Evolutionary conservation across 2,329 filamentous ascomycete species (phyloP).

Genomic region (Neofusicoccum sp.): DNA sequence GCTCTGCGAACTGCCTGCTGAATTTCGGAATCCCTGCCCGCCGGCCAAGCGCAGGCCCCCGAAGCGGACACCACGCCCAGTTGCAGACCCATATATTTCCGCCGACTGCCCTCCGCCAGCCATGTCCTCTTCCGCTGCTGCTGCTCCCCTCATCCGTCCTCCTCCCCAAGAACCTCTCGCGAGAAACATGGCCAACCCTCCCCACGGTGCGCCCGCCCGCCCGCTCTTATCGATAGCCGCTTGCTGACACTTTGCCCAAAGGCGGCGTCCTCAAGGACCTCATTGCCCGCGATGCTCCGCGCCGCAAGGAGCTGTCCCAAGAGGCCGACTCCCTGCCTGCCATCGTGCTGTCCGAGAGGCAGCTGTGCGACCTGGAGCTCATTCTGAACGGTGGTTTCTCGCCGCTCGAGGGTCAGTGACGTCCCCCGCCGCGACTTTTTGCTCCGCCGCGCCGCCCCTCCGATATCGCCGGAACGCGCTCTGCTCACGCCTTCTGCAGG

Average conservation of each 20-base stretch:
- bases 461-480: conserved; percentile 16
- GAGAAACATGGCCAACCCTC: conserved; percentile 49
- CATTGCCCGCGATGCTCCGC: conserved; percentile 84
- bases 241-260: conserved; percentile 29
- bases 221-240: background rate
- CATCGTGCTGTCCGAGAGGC: conserved; percentile 82
- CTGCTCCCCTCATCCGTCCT: conserved; percentile 8
- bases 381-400: conserved; percentile 98
- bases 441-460: conserved; percentile 3
- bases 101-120: conserved; percentile 5
- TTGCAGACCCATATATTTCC: conserved; percentile 16
- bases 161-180: conserved; percentile 11
- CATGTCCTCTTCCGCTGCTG: conserved; percentile 7
- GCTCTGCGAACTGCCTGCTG: conserved; percentile 15
- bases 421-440: conserved; percentile 2
- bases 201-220: conserved; percentile 43
- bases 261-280: conserved; percentile 98
- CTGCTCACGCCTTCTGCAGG: conserved; percentile 52
- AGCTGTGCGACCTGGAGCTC: conserved; percentile 96
- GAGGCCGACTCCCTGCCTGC: conserved; percentile 88
- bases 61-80: conserved; percentile 10
- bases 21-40: conserved; percentile 17
- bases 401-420: conserved; percentile 79
- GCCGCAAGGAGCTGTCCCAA: conserved; percentile 71
- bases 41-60: background rate